Evolutionary conservation across 2,329 filamentous ascomycete genomes (phyloP).

Genomic region (Lomentospora prolificans): DNA sequence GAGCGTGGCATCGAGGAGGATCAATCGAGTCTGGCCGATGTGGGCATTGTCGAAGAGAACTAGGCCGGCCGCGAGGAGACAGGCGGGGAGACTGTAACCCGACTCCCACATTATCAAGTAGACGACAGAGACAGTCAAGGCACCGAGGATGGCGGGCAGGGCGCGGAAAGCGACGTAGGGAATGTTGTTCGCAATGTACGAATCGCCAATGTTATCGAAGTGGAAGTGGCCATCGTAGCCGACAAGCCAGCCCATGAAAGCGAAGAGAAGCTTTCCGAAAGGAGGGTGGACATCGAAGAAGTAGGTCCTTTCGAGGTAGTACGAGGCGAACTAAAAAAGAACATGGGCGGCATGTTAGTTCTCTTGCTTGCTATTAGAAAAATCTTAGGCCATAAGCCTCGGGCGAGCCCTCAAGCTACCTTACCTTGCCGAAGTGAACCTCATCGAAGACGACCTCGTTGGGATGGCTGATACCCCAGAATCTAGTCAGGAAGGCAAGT

Average conservation of each 20-base stretch:
- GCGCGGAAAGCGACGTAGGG: constrained; percentile 94
- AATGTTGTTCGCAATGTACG: constrained; percentile 93
- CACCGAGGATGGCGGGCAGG: constrained; percentile 82
- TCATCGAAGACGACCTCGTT: constrained; percentile 98
- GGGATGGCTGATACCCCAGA: constrained; percentile 92
- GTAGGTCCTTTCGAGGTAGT: constrained; percentile 92
- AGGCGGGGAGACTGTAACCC: constrained; percentile 90
- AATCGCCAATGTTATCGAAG: constrained; percentile 99
- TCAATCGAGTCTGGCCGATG: constrained; percentile 90
- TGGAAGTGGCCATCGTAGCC: constrained; percentile 96
- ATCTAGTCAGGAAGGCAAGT: constrained; percentile 82
- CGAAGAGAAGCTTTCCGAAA: constrained; percentile 95
- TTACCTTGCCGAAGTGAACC: constrained; percentile 97
- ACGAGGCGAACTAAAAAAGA: constrained; percentile 53
- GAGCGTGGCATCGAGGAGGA: constrained; percentile 86
- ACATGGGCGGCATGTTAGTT: not conserved
- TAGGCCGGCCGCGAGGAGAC: constrained; percentile 73
- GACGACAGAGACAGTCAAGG: constrained; percentile 84
- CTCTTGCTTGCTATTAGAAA: too few relatives aligned
- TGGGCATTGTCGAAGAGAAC: constrained; percentile 96
- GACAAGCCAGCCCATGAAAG: constrained; percentile 92
- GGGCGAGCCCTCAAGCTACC: too few relatives aligned
- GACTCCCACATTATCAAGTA: constrained; percentile 99
- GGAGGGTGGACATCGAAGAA: constrained; percentile 99
- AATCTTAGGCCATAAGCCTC: too few relatives aligned